Percentiles rank a stretch among this genome's conserved stretches.
Evolutionary conservation across 495 filamentous ascomycete genomes (phyloP).

Genomic region (Pyrenula massariospora): DNA sequence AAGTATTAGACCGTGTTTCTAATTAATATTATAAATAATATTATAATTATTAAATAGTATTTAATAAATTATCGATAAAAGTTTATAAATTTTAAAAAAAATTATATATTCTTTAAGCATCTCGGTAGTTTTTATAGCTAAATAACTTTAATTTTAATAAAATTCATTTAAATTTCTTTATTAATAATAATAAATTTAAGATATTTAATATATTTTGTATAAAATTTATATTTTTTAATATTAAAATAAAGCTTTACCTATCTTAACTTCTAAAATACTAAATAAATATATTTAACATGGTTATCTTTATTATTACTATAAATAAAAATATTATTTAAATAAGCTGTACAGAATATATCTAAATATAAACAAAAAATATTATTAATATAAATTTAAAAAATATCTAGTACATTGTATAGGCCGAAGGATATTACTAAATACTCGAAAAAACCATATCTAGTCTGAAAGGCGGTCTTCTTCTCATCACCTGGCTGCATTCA

Average conservation of each 20-base stretch:
- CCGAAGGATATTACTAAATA: constrained; percentile 5
- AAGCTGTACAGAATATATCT: constrained; percentile 7
- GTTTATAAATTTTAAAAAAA: constrained; percentile 21
- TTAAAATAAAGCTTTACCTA: constrained; percentile 3
- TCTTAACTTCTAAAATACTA: constrained; percentile 3
- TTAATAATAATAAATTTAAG: constrained; percentile 3
- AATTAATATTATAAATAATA: constrained; percentile 6
- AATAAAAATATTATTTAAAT: constrained; percentile 11
- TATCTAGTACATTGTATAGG: constrained; percentile 4
- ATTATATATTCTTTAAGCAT: constrained; percentile 11
- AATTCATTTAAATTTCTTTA: constrained; percentile 6
- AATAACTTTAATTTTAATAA: constrained; percentile 10
- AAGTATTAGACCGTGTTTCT: constrained; percentile 8
- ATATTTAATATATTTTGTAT: constrained; percentile 6
- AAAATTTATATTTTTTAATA: constrained; percentile 10
- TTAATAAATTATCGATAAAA: constrained; percentile 22
- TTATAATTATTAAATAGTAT: constrained; percentile 8
- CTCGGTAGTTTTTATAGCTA: constrained; percentile 10
- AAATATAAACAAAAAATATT: constrained; percentile 8
- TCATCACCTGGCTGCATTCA: constrained; percentile 2
- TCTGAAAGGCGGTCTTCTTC: constrained; percentile 2
- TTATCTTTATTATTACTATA: constrained; percentile 7
- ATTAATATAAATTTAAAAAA: constrained; percentile 12
- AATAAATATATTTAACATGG: constrained; percentile 7
- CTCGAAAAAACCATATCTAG: constrained; percentile 1